Evolutionary conservation across 805 yeast species (phyloP), one percentile per base, ranked within the genome.

Genomic region (Wickerhamomyces ciferrii): DNA sequence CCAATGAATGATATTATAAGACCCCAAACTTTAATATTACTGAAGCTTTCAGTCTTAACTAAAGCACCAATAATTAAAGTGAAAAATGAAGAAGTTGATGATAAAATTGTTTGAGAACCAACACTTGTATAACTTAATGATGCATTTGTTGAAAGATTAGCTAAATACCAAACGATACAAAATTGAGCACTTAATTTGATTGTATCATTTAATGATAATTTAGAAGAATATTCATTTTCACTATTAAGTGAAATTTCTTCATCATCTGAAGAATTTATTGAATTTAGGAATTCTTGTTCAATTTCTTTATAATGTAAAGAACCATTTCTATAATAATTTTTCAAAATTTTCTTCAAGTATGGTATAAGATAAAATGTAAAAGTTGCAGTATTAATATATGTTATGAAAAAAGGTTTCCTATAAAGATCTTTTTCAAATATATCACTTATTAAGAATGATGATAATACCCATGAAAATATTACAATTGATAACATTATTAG

Each of bases 51-150:
- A 1, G 90, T 78, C 27, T 82, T 71, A 48, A 81, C 82, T 23
- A 86, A 52, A 45, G 83, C 79, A 1, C 98, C 98, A 9, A 92
- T 75, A 1, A 91, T 55, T 36, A 94, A 73, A 0, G 99, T 94
- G 77, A 94, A 94, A 61, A 94, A 90, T 8, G 96, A 87, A 5
- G 96, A 84, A 0, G 98, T 91, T 34, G 97, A 86, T 17, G 96
- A 86, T 36, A 94, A 67, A 21, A 94, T 92, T 3, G 98, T 94
- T 58, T 95, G 97, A 14, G 94, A 84, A 2, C 96, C 95, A 19
- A 94, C 99, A 13, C 91, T 83, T 0, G 99, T 94, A 64, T 84
- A 94, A 21, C 85, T 76, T 44, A 94, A 71, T 19, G 96, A 83
- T 0, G 96, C 88, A 65, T 94, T 94, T 29, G 94, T 89, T 46